phyloP scores from a whole-genome alignment of 495 filamentous ascomycete genomes.

The Tricharina praecox region DNA sequence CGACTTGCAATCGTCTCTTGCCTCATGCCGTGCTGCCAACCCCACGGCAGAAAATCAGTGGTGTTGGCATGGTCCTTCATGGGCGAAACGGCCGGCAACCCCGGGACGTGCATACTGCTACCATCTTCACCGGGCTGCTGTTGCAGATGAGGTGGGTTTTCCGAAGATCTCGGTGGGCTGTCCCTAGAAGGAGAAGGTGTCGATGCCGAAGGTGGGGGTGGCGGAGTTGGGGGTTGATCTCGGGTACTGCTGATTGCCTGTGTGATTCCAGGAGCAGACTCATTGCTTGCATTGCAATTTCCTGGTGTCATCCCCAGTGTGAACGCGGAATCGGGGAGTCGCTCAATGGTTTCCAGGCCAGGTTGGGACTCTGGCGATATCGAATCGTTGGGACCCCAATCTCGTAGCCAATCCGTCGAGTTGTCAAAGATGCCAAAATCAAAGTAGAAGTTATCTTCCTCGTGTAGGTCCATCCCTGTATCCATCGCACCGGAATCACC shows the following conservation, averaged over 20 bases:
- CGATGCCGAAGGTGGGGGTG: background rate
- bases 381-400: slow-evolving; percentile 17
- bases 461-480: background rate
- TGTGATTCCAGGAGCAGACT: background rate
- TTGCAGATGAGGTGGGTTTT: background rate
- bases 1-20: slow-evolving; percentile 21
- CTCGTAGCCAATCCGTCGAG: slow-evolving; percentile 24
- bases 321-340: background rate
- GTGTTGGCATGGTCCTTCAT: slow-evolving; percentile 20
- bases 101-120: slow-evolving; percentile 3
- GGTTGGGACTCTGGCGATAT: slow-evolving; percentile 6
- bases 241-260: background rate
- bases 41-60: slow-evolving; percentile 25
- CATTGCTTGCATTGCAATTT: background rate
- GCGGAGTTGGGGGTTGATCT: background rate
- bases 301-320: background rate
- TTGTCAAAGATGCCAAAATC: slow-evolving; percentile 25
- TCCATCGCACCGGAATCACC: slow-evolving; percentile 12
- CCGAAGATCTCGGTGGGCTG: background rate
- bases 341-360: background rate
- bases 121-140: background rate
- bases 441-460: slow-evolving; percentile 24
- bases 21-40: slow-evolving; percentile 13
- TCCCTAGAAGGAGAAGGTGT: too few species aligned
- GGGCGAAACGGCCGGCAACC: slow-evolving; percentile 23